Base-by-base conservation (phyloP, 305 asterid genomes). In the Fraxinus latifolia region DNA sequence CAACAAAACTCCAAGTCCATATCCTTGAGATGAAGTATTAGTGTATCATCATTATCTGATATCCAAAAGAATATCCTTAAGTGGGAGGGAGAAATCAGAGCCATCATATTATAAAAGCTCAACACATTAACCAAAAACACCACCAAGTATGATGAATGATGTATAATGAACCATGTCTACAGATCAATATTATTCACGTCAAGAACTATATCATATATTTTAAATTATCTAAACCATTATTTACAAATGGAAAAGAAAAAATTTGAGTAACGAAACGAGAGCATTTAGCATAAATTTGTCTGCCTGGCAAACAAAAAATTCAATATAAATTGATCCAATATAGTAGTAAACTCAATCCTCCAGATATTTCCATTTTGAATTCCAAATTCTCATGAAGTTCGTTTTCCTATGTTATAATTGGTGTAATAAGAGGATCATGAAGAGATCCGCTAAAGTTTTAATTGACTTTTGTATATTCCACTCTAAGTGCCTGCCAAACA, bases 11-110 rank as follows among this genome's bases (percentile, higher is more conserved):
- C 98, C 72, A 94, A 85, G 81, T 79, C 90, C 90, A 96, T 60
- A 87, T 96, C 99, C 92, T 92, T 96, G 80, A 94, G 91, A 21
- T 90, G 91, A 87, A 93, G 96, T 82, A 83, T 92, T 60, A 96
- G 83, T 15, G 90, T 82, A 71, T 93, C 97, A 33, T 91, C 94
- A 67, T 92, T 90, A 80, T 94, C 97, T 95, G 79, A 65, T 65
- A 7, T 76, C 81, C 78, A 27, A 84, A 84, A 58, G 37, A 34
- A 37, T 44, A 79, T 31, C 29, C 32, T 36, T 65, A 81, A 79
- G n/a, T 27, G 53, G 81, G 84, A 75, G 71, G 47, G 37, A 31
- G 72, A 83, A 65, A 67, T 60, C 53, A 55, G 58, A 78, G 19
- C 11, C 36, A 79, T 81, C 74, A 62, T 55, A 73, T 53, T 19